phyloP scores from a whole-genome alignment of 805 yeast genomes.

The Candida hungchunana region DNA sequence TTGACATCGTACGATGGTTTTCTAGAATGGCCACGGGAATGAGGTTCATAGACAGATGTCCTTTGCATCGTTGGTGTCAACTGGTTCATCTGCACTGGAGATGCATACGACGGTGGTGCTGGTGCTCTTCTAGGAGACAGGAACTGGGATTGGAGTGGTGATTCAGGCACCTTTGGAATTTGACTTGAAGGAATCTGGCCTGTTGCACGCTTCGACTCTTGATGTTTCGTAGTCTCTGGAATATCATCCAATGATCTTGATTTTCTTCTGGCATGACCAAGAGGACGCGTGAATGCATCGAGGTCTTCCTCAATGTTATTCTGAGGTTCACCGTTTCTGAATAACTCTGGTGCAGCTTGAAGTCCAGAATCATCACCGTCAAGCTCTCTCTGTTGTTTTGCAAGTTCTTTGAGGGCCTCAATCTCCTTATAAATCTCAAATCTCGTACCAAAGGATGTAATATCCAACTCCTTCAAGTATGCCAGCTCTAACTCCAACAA shows the following conservation, averaged over 20 bases:
- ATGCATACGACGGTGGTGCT: slow-evolving; percentile 52
- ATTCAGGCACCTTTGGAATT: slow-evolving; percentile 13
- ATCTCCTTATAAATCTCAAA: slow-evolving; percentile 90
- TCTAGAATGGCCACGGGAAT: slow-evolving; percentile 24
- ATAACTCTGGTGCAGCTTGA: slow-evolving; percentile 17
- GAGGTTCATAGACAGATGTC: slow-evolving; percentile 25
- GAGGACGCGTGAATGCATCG: slow-evolving; percentile 22
- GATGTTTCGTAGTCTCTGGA: slow-evolving; percentile 18
- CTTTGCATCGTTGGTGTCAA: slow-evolving; percentile 21
- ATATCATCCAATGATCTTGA: slow-evolving; percentile 49
- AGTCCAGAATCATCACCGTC: slow-evolving; percentile 10
- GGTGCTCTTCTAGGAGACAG: slow-evolving; percentile 74
- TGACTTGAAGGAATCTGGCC: slow-evolving; percentile 23
- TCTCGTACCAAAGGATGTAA: slow-evolving; percentile 89
- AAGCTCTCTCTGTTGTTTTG: slow-evolving; percentile 3
- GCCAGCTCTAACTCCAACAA: slow-evolving; percentile 80
- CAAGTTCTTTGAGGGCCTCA: slow-evolving; percentile 48
- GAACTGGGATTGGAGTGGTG: slow-evolving; percentile 32
- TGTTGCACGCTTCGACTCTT: no score
- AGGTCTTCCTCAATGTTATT: slow-evolving; percentile 15
- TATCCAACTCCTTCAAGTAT: slow-evolving; percentile 87
- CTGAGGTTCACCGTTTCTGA: slow-evolving; percentile 7
- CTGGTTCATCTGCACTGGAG: slow-evolving; percentile 34
- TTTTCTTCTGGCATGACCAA: slow-evolving; percentile 43
- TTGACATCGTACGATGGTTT: slow-evolving; percentile 27